phyloP scores from a whole-genome alignment of 768 basidiomycete species.

The Auricularia cornea region DNA sequence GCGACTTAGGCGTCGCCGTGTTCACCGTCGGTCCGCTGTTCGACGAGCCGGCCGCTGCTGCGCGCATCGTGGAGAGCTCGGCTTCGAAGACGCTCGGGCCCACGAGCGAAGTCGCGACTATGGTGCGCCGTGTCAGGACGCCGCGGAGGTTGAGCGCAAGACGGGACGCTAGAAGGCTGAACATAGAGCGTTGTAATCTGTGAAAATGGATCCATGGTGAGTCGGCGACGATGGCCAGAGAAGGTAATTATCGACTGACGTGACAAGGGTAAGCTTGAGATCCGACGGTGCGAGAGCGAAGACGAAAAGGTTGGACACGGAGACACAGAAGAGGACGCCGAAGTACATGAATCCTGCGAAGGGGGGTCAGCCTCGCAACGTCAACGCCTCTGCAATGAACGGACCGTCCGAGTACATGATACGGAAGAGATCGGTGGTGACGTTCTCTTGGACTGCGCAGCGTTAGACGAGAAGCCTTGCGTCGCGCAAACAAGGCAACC shows the following conservation, averaged over 20 bases:
- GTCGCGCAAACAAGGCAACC: neutral
- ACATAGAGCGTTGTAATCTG: neutral
- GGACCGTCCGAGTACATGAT: neutral
- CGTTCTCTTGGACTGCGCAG: neutral
- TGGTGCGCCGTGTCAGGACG: neutral
- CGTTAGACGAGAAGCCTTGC: neutral
- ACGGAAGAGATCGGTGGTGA: neutral
- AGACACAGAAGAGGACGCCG: neutral
- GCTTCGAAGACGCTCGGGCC: neutral
- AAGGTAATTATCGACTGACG: neutral
- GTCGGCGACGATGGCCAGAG: neutral
- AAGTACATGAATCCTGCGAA: neutral
- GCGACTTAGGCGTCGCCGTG: neutral
- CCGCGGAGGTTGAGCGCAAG: neutral
- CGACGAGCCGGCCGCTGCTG: neutral
- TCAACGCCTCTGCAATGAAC: neutral
- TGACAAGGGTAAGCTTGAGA: neutral
- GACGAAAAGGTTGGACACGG: neutral
- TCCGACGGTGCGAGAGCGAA: neutral
- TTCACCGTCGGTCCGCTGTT: neutral
- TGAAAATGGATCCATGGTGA: neutral
- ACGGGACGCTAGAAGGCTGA: neutral
- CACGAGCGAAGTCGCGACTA: neutral
- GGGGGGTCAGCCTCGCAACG: neutral
- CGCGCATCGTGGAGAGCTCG: neutral